Evolutionary conservation across 495 filamentous ascomycete species (phyloP).

Genomic region (Tuber umbilicatum): DNA sequence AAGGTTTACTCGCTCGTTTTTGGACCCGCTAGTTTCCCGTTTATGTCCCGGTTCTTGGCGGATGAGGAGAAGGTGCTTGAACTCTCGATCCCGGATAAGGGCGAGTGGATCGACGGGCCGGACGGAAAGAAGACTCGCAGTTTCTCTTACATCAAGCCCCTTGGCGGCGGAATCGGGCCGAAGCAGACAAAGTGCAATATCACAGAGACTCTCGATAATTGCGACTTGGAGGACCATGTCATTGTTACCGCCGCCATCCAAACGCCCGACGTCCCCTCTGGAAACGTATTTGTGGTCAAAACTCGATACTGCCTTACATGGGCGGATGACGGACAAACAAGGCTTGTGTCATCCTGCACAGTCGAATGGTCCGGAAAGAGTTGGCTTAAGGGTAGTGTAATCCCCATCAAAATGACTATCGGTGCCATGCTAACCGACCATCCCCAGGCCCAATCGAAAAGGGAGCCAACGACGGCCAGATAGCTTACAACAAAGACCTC

Average conservation of each 20-base stretch:
- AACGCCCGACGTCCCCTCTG: slow-evolving; percentile 91
- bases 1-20: slow-evolving; percentile 86
- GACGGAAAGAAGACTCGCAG: slow-evolving; percentile 66
- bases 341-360: slow-evolving; percentile 73
- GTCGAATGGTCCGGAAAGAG: slow-evolving; percentile 98
- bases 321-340: slow-evolving; percentile 76
- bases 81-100: slow-evolving; percentile 57
- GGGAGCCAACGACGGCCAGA: slow-evolving; percentile 85
- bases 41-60: slow-evolving; percentile 75
- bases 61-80: slow-evolving; percentile 86
- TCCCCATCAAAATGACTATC: slow-evolving; percentile 26
- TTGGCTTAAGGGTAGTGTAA: slow-evolving; percentile 79
- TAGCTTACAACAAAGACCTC: slow-evolving; percentile 68
- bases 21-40: slow-evolving; percentile 67
- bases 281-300: slow-evolving; percentile 83
- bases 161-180: slow-evolving; percentile 76
- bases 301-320: slow-evolving; percentile 92
- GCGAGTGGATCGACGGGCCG: slow-evolving; percentile 56
- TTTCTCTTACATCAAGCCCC: slow-evolving; percentile 87
- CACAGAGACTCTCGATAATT: slow-evolving; percentile 67
- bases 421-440: neutral
- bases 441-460: slow-evolving; percentile 79
- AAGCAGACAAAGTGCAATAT: slow-evolving; percentile 93
- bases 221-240: slow-evolving; percentile 83
- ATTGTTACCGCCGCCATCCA: slow-evolving; percentile 72